Evolutionary conservation across 2,329 filamentous ascomycete species (phyloP).

Genomic region (Trichothecium sympodiale): DNA sequence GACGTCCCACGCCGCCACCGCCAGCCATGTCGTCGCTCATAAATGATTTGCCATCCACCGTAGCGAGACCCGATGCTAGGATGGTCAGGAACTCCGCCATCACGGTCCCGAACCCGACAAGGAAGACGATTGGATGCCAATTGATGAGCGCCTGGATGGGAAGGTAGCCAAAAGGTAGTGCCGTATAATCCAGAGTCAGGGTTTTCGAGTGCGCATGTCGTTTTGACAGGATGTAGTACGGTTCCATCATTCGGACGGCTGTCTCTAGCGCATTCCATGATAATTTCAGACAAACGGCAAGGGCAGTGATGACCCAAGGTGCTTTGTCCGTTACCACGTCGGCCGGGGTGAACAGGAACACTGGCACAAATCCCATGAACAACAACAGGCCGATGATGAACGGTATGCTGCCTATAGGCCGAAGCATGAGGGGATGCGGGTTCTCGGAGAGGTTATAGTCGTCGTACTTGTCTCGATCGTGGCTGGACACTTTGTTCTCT

Average conservation of each 20-base stretch:
- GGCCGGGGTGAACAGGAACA: constrained; percentile 48
- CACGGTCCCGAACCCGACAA: constrained; percentile 60
- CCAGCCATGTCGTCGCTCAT: constrained; percentile 14
- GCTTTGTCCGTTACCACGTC: constrained; percentile 47
- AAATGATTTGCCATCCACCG: constrained; percentile 53
- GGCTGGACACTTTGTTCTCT: constrained; percentile 27
- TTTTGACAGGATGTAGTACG: constrained; percentile 58
- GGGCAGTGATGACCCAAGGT: constrained; percentile 53
- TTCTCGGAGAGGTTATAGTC: constrained; percentile 42
- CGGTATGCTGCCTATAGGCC: constrained; percentile 44
- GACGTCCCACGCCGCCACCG: constrained; percentile 8
- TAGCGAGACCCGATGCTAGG: constrained; percentile 53
- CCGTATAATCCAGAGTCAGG: constrained; percentile 62
- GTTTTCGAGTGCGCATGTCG: constrained; percentile 55
- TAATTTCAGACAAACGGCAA: constrained; percentile 57
- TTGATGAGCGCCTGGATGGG: constrained; percentile 52
- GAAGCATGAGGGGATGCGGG: constrained; percentile 60
- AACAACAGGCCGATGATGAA: constrained; percentile 47
- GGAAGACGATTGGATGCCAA: constrained; percentile 51
- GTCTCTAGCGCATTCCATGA: constrained; percentile 59
- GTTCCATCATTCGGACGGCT: constrained; percentile 61
- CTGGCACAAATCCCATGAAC: constrained; percentile 47
- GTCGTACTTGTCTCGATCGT: constrained; percentile 34
- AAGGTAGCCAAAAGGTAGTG: constrained; percentile 56
- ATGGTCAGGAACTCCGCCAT: constrained; percentile 65